phyloP scores from a whole-genome alignment of 345 rosid species.

The Citrus glauca region DNA sequence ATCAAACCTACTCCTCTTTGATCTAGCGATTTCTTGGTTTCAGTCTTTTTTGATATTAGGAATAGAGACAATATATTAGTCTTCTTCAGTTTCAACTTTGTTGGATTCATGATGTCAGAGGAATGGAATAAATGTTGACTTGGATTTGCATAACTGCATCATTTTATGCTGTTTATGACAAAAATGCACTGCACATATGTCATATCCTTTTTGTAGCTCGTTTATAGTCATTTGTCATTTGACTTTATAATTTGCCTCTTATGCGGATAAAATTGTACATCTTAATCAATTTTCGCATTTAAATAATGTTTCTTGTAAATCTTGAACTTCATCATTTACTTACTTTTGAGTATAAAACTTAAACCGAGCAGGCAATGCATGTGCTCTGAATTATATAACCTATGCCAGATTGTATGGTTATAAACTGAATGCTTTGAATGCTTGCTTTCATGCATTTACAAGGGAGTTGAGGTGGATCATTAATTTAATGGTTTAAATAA shows the following conservation, averaged over 20 bases:
- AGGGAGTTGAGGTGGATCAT: neutral
- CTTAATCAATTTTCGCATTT: neutral
- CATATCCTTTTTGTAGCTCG: neutral
- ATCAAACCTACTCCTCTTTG: neutral
- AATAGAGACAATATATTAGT: neutral
- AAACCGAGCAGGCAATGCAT: neutral
- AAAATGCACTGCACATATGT: neutral
- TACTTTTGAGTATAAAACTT: neutral
- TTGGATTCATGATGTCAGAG: neutral
- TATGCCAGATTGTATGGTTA: neutral
- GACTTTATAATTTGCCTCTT: neutral
- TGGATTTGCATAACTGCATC: neutral
- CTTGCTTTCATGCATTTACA: neutral
- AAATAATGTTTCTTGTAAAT: neutral
- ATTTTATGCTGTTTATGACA: neutral
- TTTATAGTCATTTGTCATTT: neutral
- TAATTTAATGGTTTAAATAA: neutral
- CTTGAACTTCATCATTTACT: neutral
- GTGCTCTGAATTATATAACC: neutral
- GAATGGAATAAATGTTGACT: neutral
- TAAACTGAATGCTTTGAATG: neutral
- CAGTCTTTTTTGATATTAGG: neutral
- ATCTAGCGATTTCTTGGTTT: neutral
- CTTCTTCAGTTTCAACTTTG: neutral
- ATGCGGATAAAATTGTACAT: neutral